Base-by-base conservation (phyloP, 495 filamentous ascomycete species). In the Trichoderma virens region DNA sequence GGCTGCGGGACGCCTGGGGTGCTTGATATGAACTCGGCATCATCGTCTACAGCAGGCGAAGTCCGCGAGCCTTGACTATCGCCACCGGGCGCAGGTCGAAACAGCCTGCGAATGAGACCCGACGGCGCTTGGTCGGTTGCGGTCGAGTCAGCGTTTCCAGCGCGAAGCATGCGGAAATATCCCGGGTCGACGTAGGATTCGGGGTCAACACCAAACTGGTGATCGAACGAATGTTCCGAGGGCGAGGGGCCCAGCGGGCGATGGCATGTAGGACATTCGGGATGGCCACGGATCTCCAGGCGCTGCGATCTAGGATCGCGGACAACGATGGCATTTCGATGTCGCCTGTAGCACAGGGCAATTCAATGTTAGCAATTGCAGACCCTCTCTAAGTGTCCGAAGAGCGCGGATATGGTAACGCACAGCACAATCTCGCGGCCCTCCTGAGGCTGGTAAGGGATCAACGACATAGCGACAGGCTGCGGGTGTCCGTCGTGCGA, bases 161-260 rank as follows among this genome's bases (percentile, higher is more conserved):
- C 83, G 63, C 88, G 86, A 30, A 98, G 87, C 87, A 97, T 91
- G 70, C 89, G 90, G 75, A 98, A 98, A 76, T 98, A 98, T 31
- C 91, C 86, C 16, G 91, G 91, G 68, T 89, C 88, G 65, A 97
- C 85, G 73, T 93, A 97, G 65, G 86, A 85, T 1, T 86, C 82
- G 45, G 86, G 76, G 27, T 76, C 73, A 9, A 72, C 68, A 8
- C 80, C 81, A 63, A 72, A 79, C 62, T 76, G 76, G 61, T 79
- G 76, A 32, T 86, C 79, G 67, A 75, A 77, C 0, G 79, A 79
- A 1, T 31, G 32, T 6, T 62, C 61, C 20, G 32, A 28, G 9
- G 34, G 34, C 38, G 79, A 69, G 16, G 76, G 80, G 27, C 82
- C 85, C 61, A 92, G 82, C 34, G 92, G 88, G 54, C 89, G 89